phyloP scores from a whole-genome alignment of 1,284 basidiomycete genomes.

The Xerocomus nothofagi region DNA sequence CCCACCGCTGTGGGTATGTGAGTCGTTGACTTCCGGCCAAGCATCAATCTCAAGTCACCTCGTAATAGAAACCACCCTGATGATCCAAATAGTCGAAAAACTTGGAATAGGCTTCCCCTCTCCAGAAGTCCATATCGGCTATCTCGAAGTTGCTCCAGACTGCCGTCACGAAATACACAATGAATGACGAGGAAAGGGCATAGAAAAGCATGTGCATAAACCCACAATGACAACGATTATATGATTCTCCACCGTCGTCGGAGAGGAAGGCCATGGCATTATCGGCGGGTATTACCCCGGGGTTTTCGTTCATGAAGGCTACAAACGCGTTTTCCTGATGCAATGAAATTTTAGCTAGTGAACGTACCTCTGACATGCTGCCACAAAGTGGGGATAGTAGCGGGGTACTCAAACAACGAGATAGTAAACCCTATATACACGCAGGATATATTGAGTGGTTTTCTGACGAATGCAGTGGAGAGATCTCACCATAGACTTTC shows the following conservation, averaged over 20 bases:
- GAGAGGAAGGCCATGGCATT: constrained; percentile 84
- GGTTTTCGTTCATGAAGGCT: constrained; percentile 79
- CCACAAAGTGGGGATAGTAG: constrained; percentile 89
- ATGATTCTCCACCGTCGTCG: constrained; percentile 76
- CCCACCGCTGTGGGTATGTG: constrained; percentile 63
- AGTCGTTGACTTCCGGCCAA: neutral
- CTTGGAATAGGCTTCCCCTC: constrained; percentile 76
- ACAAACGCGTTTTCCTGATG: constrained; percentile 5
- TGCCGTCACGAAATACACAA: constrained; percentile 28
- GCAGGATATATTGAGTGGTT: neutral
- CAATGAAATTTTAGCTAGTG: neutral
- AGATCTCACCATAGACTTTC: constrained; percentile 71
- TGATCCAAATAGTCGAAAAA: constrained; percentile 86
- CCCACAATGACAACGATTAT: constrained; percentile 88
- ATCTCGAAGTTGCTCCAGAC: constrained; percentile 95
- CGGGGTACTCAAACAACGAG: constrained; percentile 81
- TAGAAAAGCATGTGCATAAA: constrained; percentile 11
- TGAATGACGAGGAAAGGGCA: constrained; percentile 2
- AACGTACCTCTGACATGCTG: constrained; percentile 61
- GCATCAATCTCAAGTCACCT: constrained; percentile 42
- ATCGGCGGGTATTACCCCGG: constrained; percentile 62
- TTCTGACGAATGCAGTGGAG: neutral
- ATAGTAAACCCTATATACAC: constrained; percentile 72
- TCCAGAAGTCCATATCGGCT: constrained; percentile 80
- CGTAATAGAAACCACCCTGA: constrained; percentile 91